Conservation (phyloP, 257 asterid genomes). For the Solanum virginianum region DNA sequence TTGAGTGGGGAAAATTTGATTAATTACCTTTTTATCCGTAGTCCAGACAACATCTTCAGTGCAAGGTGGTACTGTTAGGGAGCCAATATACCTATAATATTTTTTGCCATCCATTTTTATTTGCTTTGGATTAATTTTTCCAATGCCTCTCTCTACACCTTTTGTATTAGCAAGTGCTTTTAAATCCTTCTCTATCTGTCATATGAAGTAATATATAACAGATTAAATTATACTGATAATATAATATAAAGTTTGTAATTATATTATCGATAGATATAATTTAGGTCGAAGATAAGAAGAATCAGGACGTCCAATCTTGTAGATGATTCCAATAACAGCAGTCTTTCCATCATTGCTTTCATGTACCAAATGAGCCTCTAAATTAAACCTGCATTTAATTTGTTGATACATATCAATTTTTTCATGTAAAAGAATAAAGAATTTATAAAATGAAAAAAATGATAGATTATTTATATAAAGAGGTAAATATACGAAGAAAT, state of each 20-base stretch:
- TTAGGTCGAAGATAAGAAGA: background rate
- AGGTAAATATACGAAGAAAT: too few relatives aligned
- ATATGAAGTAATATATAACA: too few relatives aligned
- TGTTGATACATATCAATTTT: background rate
- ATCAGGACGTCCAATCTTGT: constrained; percentile 15
- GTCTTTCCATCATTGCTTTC: background rate
- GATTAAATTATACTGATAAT: background rate
- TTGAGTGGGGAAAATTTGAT: background rate
- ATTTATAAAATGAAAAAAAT: background rate
- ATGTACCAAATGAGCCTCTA: constrained; percentile 1
- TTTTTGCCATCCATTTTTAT: constrained; percentile 32
- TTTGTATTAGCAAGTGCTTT: constrained; percentile 1
- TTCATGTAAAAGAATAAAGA: background rate
- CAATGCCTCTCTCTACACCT: constrained; percentile 13
- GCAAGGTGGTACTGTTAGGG: constrained; percentile 70
- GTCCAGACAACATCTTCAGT: constrained; percentile 44
- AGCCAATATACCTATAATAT: constrained; percentile 54
- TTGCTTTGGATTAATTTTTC: constrained; percentile 21
- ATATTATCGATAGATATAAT: background rate
- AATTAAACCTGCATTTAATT: background rate
- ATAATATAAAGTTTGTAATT: background rate
- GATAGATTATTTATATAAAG: too few relatives aligned
- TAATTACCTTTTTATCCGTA: constrained; percentile 30
- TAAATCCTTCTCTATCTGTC: constrained; percentile 22
- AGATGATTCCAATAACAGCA: constrained; percentile 12